Evolutionary conservation across 345 rosid species (phyloP).

Genomic region (Euphorbia lathyris): DNA sequence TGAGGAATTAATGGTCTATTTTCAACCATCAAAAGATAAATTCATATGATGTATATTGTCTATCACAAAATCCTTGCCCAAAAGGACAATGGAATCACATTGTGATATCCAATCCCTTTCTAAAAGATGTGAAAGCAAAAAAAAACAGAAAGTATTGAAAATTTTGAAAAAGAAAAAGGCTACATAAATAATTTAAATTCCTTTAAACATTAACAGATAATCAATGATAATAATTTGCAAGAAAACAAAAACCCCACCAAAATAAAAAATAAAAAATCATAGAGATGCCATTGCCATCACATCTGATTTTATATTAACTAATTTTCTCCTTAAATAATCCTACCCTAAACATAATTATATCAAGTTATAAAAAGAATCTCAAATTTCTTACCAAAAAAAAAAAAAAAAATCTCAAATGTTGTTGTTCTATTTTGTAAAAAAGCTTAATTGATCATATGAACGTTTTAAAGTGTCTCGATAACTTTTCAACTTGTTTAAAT

Average conservation of each 20-base stretch:
- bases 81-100: conserved; percentile 15
- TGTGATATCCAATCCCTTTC: conserved; percentile 13
- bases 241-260: not conserved
- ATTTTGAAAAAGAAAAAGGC: not conserved
- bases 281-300: conserved; percentile 13
- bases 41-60: not conserved
- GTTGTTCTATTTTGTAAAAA: not conserved
- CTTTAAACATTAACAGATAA: not conserved
- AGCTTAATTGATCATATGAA: too few relatives aligned
- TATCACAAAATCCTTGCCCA: not conserved
- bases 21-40: not conserved
- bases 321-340: not conserved
- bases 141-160: not conserved
- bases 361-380: not conserved
- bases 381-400: too few relatives aligned
- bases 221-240: not conserved
- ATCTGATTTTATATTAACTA: not conserved
- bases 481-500: too few relatives aligned
- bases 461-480: too few relatives aligned
- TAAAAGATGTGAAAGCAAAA: not conserved
- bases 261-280: not conserved
- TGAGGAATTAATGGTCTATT: not conserved
- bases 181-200: too few relatives aligned
- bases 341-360: conserved; percentile 8
- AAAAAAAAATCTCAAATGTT: not conserved